Percentiles rank a stretch among this genome's conserved stretches.
phyloP scores from a whole-genome alignment of 306 rosid species.

The Sicyos edulis region DNA sequence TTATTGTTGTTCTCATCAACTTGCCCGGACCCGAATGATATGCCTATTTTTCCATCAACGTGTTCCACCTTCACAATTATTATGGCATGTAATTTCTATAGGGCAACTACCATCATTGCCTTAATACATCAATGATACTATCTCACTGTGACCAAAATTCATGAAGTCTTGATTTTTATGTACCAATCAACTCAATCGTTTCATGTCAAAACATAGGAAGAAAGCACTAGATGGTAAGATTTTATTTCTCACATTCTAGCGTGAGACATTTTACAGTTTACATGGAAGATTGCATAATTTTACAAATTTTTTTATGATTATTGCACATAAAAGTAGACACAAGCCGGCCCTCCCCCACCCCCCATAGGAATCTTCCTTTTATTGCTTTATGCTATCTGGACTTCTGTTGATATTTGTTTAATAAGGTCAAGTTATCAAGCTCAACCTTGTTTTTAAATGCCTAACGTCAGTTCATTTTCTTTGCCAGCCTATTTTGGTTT shows the following conservation, averaged over 20 bases:
- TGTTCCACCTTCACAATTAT: background rate
- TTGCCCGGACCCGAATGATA: background rate
- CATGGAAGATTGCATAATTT: conserved; percentile 2
- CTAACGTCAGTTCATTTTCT: conserved; percentile 21
- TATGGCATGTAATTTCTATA: background rate
- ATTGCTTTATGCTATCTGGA: conserved; percentile 2
- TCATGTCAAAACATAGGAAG: background rate
- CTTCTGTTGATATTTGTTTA: background rate
- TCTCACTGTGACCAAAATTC: conserved; percentile 2
- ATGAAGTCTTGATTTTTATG: background rate
- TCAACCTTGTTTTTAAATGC: background rate
- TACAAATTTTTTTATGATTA: background rate
- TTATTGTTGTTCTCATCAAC: background rate
- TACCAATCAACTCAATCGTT: conserved; percentile 4
- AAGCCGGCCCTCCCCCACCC: background rate
- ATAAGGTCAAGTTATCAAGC: background rate
- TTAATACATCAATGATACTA: background rate
- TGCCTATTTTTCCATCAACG: background rate
- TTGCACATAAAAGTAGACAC: background rate
- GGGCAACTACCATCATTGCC: background rate
- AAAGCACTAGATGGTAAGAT: background rate
- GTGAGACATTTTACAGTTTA: background rate
- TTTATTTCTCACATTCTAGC: background rate
- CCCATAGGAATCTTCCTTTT: conserved; percentile 5
- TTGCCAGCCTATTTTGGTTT: conserved; percentile 91